A percentile compares a stretch with the other conserved stretches of the same genome.
phyloP scores from a whole-genome alignment of 1,284 basidiomycete genomes.

The Erythrobasidium hasegawianum region DNA sequence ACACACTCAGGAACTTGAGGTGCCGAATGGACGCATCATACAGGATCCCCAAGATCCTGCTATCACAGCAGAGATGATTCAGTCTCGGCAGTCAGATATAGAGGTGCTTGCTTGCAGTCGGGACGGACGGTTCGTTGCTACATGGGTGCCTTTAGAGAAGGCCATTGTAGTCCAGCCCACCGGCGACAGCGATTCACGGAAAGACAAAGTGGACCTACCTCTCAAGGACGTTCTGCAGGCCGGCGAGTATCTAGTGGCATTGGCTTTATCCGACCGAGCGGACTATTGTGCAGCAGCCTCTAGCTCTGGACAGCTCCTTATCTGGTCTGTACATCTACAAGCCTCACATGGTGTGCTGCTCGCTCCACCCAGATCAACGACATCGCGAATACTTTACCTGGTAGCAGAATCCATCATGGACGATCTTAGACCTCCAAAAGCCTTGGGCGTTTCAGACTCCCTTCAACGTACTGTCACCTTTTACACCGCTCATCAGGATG shows the following conservation, averaged over 20 bases:
- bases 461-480: not conserved
- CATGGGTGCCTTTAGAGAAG: conserved; percentile 71
- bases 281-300: conserved; percentile 38
- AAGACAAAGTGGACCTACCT: conserved; percentile 21
- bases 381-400: conserved; percentile 56
- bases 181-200: conserved; percentile 10
- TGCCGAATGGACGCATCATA: not conserved
- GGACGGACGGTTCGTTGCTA: conserved; percentile 59
- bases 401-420: not conserved
- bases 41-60: not conserved
- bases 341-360: conserved; percentile 45
- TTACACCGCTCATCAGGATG: conserved; percentile 29
- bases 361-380: conserved; percentile 63
- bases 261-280: conserved; percentile 39
- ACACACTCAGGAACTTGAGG: not conserved
- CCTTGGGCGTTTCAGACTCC: not conserved
- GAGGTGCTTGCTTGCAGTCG: conserved; percentile 69
- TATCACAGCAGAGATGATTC: not conserved
- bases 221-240: conserved; percentile 8
- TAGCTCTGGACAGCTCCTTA: conserved; percentile 51
- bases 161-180: conserved; percentile 51
- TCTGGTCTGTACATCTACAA: conserved; percentile 55
- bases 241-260: conserved; percentile 29
- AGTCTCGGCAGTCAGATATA: conserved; percentile 61
- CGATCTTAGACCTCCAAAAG: conserved; percentile 3